These are phyloP conservation scores for Apiotrichum gracile DNA, from an alignment of 1,284 basidiomycete genomes.

Conservation along the genomic window DNA sequence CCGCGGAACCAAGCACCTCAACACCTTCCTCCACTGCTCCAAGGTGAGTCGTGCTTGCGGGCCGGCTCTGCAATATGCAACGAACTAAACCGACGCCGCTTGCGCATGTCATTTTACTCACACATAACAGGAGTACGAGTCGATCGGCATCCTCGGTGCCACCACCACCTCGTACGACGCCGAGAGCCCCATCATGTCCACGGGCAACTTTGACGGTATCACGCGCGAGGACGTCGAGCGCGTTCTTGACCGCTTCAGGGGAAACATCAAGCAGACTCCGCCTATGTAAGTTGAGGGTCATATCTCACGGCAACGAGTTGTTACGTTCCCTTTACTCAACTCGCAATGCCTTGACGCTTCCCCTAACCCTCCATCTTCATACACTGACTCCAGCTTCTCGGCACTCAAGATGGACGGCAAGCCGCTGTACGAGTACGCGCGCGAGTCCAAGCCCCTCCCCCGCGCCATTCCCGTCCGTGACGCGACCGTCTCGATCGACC, in stretches of 20 bases:
- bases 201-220: conserved; percentile 76
- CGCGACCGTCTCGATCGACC: conserved; percentile 67
- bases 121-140: conserved; percentile 73
- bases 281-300: conserved; percentile 65
- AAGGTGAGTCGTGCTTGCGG: conserved; percentile 70
- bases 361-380: background rate
- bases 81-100: too few species aligned
- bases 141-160: conserved; percentile 85
- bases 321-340: background rate
- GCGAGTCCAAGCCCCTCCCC: conserved; percentile 81
- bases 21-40: conserved; percentile 78
- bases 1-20: conserved; percentile 82
- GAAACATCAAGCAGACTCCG: conserved; percentile 81
- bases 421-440: conserved; percentile 92
- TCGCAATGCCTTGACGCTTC: too few species aligned
- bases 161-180: conserved; percentile 94
- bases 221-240: conserved; percentile 69
- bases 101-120: too few species aligned
- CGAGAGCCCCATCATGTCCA: conserved; percentile 69
- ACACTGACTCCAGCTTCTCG: conserved; percentile 65
- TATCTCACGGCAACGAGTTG: too few species aligned
- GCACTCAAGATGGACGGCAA: conserved; percentile 98
- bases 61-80: too few species aligned
- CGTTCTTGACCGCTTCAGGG: conserved; percentile 70
- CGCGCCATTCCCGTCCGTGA: conserved; percentile 84